A percentile compares a stretch with the other conserved stretches of the same genome.
phyloP scores from a whole-genome alignment of 768 basidiomycete genomes.

The Russula emetica region DNA sequence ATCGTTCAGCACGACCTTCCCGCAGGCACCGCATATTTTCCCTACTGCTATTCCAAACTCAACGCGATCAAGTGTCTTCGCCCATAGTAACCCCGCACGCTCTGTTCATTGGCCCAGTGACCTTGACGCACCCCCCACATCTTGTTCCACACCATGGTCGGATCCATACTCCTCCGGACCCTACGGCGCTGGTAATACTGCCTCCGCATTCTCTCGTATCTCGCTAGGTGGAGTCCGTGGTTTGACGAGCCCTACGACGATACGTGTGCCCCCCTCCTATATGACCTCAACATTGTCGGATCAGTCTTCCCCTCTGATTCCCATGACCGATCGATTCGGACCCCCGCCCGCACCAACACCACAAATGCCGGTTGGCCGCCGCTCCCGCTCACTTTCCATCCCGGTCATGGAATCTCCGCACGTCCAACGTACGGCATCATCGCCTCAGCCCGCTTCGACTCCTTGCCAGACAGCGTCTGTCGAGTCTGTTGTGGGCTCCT shows the following conservation, averaged over 20 bases:
- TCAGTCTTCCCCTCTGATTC: background rate
- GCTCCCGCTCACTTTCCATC: background rate
- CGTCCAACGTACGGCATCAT: background rate
- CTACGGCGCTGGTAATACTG: background rate
- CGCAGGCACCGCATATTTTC: constrained; percentile 19
- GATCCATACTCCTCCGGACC: background rate
- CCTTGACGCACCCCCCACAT: background rate
- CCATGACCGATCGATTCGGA: background rate
- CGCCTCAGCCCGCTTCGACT: background rate
- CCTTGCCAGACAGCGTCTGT: background rate
- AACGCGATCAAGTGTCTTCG: constrained; percentile 16
- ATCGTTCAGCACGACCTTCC: constrained; percentile 17
- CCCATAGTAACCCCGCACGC: constrained; percentile 14
- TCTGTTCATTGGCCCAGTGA: constrained; percentile 24
- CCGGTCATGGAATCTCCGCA: background rate
- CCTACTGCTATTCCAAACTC: constrained; percentile 19
- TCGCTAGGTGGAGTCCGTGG: constrained; percentile 4
- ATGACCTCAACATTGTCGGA: background rate
- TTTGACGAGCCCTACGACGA: background rate
- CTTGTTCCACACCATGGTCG: background rate
- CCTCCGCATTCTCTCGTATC: background rate
- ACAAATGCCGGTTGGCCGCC: background rate
- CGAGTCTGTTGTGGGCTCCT: constrained; percentile 16
- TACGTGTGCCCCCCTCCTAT: background rate
- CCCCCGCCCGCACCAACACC: background rate